Evolutionary conservation across 2,329 filamentous ascomycete genomes (phyloP), one percentile per base, ranked within the genome.

Genomic region (Neocucurbitaria cava): DNA sequence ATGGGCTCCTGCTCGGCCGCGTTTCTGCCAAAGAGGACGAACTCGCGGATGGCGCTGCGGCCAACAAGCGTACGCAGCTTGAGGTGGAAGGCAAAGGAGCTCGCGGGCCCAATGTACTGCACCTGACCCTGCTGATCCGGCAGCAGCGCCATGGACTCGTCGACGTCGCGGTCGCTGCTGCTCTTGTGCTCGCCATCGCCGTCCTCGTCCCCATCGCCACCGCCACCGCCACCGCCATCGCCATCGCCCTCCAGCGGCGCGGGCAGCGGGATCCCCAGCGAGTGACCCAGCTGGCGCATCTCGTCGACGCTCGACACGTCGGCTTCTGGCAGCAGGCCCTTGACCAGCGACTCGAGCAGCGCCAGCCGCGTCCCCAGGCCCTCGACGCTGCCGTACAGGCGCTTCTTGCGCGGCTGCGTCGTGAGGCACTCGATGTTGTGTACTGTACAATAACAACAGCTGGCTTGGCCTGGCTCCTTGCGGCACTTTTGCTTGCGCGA

Each of bases 401-500:
- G 71, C 68, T 78, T 77, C 67, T 80, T 80, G 56, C 78, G 77
- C 39, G 75, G 75, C 62, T 79, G 73, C 15, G 78, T 80, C 17
- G 76, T 79, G 39, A 72, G 68, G 63, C 78, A 81, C 49, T 73
- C 69, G 61, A 79, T 76, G 41, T 72, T 68, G 64, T 78, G 75
- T 13, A 72, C 59, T 36, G 73, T 51, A 65, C 78, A 81, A 68
- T 81, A 79, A 35, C 73, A 72, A 56, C 78, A 81, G 21, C 74
- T 60, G 3, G 72, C 69, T 40, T 77, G 70, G 21, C 73, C 76
- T 5, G 72, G 64, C 50, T 74, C 69, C 26, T 74, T 74, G 51
- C 76, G 67, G 66, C 78, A 81, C 63, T 80, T 80, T 54, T 80
- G 78, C 63, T 80, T 80, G 41, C 78, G 69, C 52, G 73, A 76